These are phyloP conservation scores for Diaporthe humulicola DNA, from an alignment of 2,329 filamentous ascomycete species.

Conservation along the genomic window DNA sequence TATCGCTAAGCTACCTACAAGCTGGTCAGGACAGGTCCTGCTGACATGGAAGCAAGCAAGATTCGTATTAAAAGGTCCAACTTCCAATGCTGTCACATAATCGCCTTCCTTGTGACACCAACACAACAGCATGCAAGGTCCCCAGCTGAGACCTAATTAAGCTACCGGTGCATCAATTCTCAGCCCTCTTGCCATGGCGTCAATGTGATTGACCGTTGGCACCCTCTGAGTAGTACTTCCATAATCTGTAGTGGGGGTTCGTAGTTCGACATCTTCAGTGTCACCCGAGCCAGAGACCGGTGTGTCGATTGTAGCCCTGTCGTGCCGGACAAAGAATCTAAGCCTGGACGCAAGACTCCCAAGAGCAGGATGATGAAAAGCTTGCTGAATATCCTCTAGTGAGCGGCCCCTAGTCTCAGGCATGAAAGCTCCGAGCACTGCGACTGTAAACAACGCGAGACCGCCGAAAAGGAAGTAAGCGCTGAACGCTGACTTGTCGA, in stretches of 20 bases:
- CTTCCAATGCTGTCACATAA: not conserved
- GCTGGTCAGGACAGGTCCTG: not conserved
- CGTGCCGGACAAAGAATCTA: not conserved
- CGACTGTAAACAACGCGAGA: conserved; percentile 53
- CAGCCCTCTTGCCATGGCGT: not conserved
- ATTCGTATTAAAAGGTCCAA: not conserved
- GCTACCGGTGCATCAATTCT: not conserved
- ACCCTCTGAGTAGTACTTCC: not conserved
- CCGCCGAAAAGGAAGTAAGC: conserved; percentile 62
- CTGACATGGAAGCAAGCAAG: not conserved
- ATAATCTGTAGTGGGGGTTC: not conserved
- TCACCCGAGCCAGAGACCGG: not conserved
- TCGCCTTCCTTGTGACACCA: not conserved
- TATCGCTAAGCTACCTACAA: not conserved
- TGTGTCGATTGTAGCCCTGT: not conserved
- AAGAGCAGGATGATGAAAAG: conserved; percentile 52
- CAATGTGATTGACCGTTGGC: not conserved
- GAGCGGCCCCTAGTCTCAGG: conserved; percentile 62
- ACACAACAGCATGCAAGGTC: not conserved
- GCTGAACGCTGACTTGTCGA: conserved; percentile 56
- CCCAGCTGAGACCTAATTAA: not conserved
- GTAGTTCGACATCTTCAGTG: not conserved
- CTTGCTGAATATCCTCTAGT: conserved; percentile 63
- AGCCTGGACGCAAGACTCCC: conserved; percentile 20
- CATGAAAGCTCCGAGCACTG: conserved; percentile 59